A percentile compares a stretch with the other conserved stretches of the same genome.
phyloP scores from a whole-genome alignment of 371 early-diverging fungal species.

The Coemansia sp. region DNA sequence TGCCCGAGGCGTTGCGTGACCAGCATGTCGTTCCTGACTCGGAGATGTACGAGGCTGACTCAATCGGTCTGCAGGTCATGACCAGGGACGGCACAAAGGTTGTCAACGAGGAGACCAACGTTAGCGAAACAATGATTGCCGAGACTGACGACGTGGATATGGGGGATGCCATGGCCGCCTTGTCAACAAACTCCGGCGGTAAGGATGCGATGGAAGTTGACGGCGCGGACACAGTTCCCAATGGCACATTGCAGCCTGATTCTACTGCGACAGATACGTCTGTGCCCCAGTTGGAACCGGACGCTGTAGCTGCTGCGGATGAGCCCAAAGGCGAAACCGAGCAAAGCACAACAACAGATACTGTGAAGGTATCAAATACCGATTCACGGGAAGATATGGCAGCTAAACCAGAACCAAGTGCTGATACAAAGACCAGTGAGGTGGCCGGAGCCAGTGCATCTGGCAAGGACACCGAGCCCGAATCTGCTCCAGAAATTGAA shows the following conservation, averaged over 20 bases:
- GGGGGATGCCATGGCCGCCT: constrained; percentile 9
- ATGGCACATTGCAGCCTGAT: background rate
- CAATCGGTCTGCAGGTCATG: constrained; percentile 42
- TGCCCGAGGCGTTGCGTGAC: constrained; percentile 47
- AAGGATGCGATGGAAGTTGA: constrained; percentile 9
- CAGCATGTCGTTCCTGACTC: constrained; percentile 48
- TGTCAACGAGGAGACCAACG: constrained; percentile 45
- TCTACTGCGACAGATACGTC: background rate
- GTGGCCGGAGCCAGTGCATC: background rate
- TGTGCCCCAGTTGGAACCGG: background rate
- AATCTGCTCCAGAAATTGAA: background rate
- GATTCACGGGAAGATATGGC: background rate
- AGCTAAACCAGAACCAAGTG: background rate
- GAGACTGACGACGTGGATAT: constrained; percentile 21
- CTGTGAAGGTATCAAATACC: background rate
- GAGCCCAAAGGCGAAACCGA: background rate
- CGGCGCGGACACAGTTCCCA: constrained; percentile 1
- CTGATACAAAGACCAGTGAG: background rate
- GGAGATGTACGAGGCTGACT: constrained; percentile 52
- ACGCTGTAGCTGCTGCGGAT: background rate
- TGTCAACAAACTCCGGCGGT: background rate
- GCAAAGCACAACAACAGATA: background rate
- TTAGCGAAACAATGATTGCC: background rate
- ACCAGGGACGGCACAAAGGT: constrained; percentile 39
- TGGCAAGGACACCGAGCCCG: background rate